Evolutionary conservation across 140 eudicot genomes (phyloP).

Genomic region (Bidens hawaiensis): DNA sequence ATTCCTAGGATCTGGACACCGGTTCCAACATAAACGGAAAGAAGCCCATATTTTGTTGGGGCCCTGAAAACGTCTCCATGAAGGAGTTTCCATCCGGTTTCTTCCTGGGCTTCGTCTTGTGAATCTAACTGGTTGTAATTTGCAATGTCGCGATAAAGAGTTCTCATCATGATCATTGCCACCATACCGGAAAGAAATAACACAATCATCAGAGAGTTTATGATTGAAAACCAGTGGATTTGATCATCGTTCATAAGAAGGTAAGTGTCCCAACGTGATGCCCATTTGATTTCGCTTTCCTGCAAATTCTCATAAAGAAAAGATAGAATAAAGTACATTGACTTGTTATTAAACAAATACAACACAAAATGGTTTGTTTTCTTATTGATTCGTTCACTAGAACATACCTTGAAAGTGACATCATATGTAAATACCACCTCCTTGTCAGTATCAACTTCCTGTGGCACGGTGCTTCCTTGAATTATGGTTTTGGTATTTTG

Average conservation of each 20-base stretch:
- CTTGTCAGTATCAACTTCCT: slow-evolving; percentile 70
- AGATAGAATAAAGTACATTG: slow-evolving; percentile 14
- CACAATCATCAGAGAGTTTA: slow-evolving; percentile 82
- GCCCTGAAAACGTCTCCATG: slow-evolving; percentile 81
- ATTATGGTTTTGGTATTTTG: slow-evolving; percentile 65
- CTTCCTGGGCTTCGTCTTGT: slow-evolving; percentile 94
- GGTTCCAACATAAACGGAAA: slow-evolving; percentile 80
- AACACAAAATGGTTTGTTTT: neutral
- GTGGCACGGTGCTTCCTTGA: slow-evolving; percentile 76
- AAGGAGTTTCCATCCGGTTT: slow-evolving; percentile 95
- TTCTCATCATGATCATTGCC: slow-evolving; percentile 95
- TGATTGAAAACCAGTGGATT: slow-evolving; percentile 88
- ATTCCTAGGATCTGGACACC: slow-evolving; percentile 74
- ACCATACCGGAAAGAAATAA: slow-evolving; percentile 91
- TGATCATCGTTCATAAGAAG: slow-evolving; percentile 89
- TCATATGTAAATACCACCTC: slow-evolving; percentile 78
- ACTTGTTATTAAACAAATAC: neutral
- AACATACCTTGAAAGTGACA: slow-evolving; percentile 69
- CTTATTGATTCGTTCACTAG: neutral
- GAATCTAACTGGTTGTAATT: slow-evolving; percentile 80
- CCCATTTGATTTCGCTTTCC: slow-evolving; percentile 89
- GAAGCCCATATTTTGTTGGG: slow-evolving; percentile 59
- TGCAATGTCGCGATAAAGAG: slow-evolving; percentile 75
- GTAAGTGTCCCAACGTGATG: slow-evolving; percentile 93
- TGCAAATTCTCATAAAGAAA: slow-evolving; percentile 21